phyloP scores from a whole-genome alignment of 2,329 filamentous ascomycete species.

The Phyllosticta citrichinensis region DNA sequence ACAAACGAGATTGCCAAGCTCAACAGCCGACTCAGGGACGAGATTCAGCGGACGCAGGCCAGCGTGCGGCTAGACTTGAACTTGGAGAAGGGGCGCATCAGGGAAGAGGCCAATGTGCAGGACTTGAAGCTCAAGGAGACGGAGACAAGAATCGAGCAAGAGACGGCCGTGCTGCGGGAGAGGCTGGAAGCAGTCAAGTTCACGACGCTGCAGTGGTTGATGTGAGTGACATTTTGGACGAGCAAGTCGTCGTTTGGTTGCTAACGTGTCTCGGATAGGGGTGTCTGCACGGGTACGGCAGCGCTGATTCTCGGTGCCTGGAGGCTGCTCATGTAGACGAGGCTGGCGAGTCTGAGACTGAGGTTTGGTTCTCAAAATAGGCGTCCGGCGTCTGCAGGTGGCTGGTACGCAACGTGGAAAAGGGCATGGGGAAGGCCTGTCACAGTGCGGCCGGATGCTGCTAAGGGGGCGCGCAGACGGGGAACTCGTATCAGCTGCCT shows the following conservation, averaged over 20 bases:
- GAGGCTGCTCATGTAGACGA: constrained; percentile 51
- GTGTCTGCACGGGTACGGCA: constrained; percentile 56
- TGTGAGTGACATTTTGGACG: constrained; percentile 51
- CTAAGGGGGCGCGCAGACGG: background rate
- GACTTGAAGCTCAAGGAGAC: constrained; percentile 99
- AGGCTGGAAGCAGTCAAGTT: constrained; percentile 97
- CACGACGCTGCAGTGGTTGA: constrained; percentile 94
- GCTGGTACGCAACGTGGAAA: background rate
- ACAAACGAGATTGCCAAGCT: constrained; percentile 93
- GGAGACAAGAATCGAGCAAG: constrained; percentile 96
- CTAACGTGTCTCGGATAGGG: constrained; percentile 33
- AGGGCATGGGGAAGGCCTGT: background rate
- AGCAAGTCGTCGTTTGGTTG: background rate
- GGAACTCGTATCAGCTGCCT: background rate
- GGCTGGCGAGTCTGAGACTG: background rate
- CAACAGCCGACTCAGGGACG: constrained; percentile 78
- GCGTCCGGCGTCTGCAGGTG: background rate
- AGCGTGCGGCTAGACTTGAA: constrained; percentile 88
- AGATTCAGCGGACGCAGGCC: constrained; percentile 89
- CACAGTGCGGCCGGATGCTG: background rate
- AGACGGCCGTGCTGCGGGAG: constrained; percentile 81
- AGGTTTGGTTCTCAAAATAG: background rate
- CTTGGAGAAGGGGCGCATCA: constrained; percentile 88
- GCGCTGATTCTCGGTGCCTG: constrained; percentile 58
- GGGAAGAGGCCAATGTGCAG: constrained; percentile 92